These are phyloP conservation scores for Trichoderma endophyticum DNA, from an alignment of 2,329 filamentous ascomycete genomes.

Conservation along the genomic window DNA sequence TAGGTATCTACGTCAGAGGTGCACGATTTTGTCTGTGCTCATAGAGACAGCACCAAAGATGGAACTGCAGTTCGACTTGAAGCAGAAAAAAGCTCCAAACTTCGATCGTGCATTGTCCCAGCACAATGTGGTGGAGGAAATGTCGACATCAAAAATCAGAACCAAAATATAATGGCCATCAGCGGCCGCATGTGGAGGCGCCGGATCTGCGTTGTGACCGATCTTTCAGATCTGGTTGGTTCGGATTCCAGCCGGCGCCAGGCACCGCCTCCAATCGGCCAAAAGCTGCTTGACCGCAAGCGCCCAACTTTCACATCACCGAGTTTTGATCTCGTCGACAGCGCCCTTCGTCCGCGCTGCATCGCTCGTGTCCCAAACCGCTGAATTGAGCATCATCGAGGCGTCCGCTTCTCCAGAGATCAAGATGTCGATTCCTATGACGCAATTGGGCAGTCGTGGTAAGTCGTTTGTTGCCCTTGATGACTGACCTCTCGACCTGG, in stretches of 20 bases:
- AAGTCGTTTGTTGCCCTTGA: slow-evolving; percentile 22
- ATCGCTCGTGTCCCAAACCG: not conserved
- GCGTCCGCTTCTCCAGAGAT: slow-evolving; percentile 13
- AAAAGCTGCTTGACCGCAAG: not conserved
- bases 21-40: not conserved
- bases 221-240: slow-evolving; percentile 15
- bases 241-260: slow-evolving; percentile 14
- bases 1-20: not conserved
- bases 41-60: not conserved
- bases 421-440: slow-evolving; percentile 38
- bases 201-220: slow-evolving; percentile 3
- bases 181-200: not conserved
- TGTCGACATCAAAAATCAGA: not conserved
- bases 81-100: not conserved
- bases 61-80: not conserved
- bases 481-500: not conserved
- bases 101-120: not conserved
- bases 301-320: not conserved
- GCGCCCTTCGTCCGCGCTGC: not conserved
- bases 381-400: not conserved
- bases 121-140: not conserved
- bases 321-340: not conserved
- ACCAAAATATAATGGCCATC: not conserved
- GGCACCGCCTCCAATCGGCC: slow-evolving; percentile 6
- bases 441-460: slow-evolving; percentile 41